Evolutionary conservation across 2,329 filamentous ascomycete species (phyloP).

Genomic region (Cyphellophora attinorum): DNA sequence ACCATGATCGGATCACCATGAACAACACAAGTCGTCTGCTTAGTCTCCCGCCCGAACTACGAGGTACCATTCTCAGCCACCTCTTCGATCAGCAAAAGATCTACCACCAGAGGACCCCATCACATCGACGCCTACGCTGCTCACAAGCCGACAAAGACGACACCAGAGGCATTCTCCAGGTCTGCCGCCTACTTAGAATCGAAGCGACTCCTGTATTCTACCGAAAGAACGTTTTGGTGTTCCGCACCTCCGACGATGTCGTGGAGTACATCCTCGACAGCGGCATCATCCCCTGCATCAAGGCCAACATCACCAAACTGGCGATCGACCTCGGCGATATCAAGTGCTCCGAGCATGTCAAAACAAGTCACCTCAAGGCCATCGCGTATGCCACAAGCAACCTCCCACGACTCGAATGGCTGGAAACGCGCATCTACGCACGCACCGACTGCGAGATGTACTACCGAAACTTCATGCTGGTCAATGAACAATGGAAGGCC

Average conservation of each 20-base stretch:
- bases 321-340: conserved; percentile 15
- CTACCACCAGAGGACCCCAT: conserved; percentile 9
- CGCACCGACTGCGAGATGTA: not conserved
- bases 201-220: conserved; percentile 15
- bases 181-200: conserved; percentile 8
- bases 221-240: conserved; percentile 12
- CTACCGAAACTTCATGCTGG: not conserved
- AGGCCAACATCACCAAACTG: conserved; percentile 9
- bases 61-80: conserved; percentile 14
- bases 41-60: conserved; percentile 13
- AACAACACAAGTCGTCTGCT: conserved; percentile 2
- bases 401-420: not conserved
- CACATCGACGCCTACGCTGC: conserved; percentile 12
- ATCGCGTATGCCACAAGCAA: not conserved
- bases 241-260: conserved; percentile 10
- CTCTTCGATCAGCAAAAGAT: conserved; percentile 8
- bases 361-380: not conserved
- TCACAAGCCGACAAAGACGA: conserved; percentile 13
- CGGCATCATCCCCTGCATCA: conserved; percentile 11
- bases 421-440: not conserved
- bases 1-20: too few species aligned
- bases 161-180: conserved; percentile 10
- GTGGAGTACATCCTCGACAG: conserved; percentile 12
- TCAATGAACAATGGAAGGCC: too few species aligned
- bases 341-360: not conserved